A percentile compares a stretch with the other conserved stretches of the same genome.
These are phyloP conservation scores for Oenanthe sinensis DNA, from an alignment of 129 eudicot species.

Conservation along the genomic window DNA sequence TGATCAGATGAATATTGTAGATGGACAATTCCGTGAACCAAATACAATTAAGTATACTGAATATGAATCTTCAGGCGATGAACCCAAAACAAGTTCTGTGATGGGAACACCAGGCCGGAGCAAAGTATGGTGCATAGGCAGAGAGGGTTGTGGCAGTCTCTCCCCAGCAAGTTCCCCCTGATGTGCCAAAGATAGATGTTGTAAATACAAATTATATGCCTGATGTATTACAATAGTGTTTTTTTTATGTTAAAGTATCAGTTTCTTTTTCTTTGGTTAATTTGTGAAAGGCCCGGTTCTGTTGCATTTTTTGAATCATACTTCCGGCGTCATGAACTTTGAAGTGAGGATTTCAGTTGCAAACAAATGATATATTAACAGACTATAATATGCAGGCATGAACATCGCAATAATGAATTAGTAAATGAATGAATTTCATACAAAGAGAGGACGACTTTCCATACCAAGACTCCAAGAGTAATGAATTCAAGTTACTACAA, in stretches of 20 bases:
- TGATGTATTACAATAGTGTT: background rate
- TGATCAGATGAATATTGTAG: slow-evolving; percentile 49
- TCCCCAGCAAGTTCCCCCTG: slow-evolving; percentile 45
- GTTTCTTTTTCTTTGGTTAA: background rate
- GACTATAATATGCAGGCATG: too few species aligned
- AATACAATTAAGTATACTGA: slow-evolving; percentile 33
- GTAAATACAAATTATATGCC: slow-evolving; percentile 3
- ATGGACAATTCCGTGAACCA: slow-evolving; percentile 34
- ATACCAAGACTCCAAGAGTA: too few species aligned
- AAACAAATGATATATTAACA: background rate
- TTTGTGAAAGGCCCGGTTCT: background rate
- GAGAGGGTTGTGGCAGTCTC: slow-evolving; percentile 37
- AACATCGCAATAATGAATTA: too few species aligned
- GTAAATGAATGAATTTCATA: too few species aligned
- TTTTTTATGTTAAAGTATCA: background rate
- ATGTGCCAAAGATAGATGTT: background rate
- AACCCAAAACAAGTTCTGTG: slow-evolving; percentile 39
- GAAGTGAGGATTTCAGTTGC: background rate
- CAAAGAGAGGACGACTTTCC: too few species aligned
- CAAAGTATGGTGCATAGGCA: slow-evolving; percentile 70
- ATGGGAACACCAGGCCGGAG: slow-evolving; percentile 50
- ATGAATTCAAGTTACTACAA: too few species aligned
- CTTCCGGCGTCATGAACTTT: background rate
- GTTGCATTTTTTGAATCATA: background rate
- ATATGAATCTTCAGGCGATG: slow-evolving; percentile 21